Conservation (phyloP, 192 early-diverging fungal species). For the Podila verticillata region DNA sequence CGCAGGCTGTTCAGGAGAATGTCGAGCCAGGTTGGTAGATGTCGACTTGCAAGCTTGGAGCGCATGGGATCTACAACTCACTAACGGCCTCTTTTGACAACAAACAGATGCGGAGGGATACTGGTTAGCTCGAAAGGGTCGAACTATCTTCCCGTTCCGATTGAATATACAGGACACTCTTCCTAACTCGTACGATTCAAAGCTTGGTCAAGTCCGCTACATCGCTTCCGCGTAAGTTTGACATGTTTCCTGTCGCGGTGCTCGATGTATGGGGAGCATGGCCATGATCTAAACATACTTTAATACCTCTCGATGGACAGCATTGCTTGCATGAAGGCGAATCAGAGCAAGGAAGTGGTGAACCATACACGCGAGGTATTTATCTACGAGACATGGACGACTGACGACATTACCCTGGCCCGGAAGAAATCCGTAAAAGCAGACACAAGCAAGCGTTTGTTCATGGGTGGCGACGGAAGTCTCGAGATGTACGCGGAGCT, state of each 20-base stretch:
- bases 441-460: conserved; percentile 43
- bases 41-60: too few relatives aligned
- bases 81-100: too few relatives aligned
- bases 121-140: conserved; percentile 44
- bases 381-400: conserved; percentile 50
- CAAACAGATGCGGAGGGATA: conserved; percentile 26
- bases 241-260: too few relatives aligned
- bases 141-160: conserved; percentile 46
- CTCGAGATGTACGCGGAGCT: conserved; percentile 48
- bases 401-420: conserved; percentile 35
- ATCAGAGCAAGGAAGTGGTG: conserved; percentile 34
- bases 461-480: conserved; percentile 49
- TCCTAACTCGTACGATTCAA: conserved; percentile 45
- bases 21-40: conserved; percentile 26
- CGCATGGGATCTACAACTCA: too few relatives aligned
- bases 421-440: conserved; percentile 43
- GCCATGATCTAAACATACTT: neutral
- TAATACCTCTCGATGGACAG: neutral
- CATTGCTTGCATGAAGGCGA: conserved; percentile 28
- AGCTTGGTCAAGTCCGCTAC: conserved; percentile 45
- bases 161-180: conserved; percentile 41
- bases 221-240: conserved; percentile 40
- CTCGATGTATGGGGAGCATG: too few relatives aligned
- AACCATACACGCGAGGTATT: conserved; percentile 48
- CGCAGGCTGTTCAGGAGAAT: conserved; percentile 46